Percentiles rank a stretch among this genome's conserved stretches.
These are phyloP conservation scores for Phytophthora sansomeana DNA, from an alignment of 352 stramenopile genomes.

Conservation along the genomic window DNA sequence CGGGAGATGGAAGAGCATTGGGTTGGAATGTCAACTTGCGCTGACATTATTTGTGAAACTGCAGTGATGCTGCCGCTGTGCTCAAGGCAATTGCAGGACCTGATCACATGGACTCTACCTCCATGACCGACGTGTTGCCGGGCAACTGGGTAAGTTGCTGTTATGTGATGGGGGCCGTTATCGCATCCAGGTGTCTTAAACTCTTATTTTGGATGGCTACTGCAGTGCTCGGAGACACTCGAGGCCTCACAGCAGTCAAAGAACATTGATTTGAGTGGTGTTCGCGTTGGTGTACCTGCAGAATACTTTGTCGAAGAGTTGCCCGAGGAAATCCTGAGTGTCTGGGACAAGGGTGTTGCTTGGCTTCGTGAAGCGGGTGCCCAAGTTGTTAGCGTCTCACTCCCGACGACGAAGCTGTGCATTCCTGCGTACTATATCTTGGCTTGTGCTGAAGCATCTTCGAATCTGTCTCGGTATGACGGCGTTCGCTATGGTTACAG, in stretches of 20 bases:
- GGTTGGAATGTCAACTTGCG: not conserved
- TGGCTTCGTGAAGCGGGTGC: conserved; percentile 77
- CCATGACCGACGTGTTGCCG: conserved; percentile 52
- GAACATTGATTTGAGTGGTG: conserved; percentile 59
- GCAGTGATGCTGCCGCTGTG: conserved; percentile 80
- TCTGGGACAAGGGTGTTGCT: conserved; percentile 85
- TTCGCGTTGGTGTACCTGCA: conserved; percentile 93
- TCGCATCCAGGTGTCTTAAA: not conserved
- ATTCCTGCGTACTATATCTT: conserved; percentile 99
- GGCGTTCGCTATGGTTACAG: conserved; percentile 93
- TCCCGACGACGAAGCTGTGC: conserved; percentile 86
- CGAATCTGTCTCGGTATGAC: conserved; percentile 98
- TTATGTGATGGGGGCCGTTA: not conserved
- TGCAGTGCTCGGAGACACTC: conserved; percentile 51
- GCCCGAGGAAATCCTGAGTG: conserved; percentile 79
- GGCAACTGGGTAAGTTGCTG: conserved; percentile 62
- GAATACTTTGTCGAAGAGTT: conserved; percentile 96
- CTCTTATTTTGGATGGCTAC: not conserved
- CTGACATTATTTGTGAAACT: conserved; percentile 5
- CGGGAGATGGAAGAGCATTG: conserved; percentile 6
- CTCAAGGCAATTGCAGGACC: conserved; percentile 83
- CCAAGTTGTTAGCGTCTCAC: conserved; percentile 77
- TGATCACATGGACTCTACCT: conserved; percentile 88
- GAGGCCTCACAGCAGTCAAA: conserved; percentile 32
- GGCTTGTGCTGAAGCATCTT: conserved; percentile 97